Evolutionary conservation across 768 basidiomycete species (phyloP), one percentile per base, ranked within the genome.

Genomic region (Hortiboletus campestris): DNA sequence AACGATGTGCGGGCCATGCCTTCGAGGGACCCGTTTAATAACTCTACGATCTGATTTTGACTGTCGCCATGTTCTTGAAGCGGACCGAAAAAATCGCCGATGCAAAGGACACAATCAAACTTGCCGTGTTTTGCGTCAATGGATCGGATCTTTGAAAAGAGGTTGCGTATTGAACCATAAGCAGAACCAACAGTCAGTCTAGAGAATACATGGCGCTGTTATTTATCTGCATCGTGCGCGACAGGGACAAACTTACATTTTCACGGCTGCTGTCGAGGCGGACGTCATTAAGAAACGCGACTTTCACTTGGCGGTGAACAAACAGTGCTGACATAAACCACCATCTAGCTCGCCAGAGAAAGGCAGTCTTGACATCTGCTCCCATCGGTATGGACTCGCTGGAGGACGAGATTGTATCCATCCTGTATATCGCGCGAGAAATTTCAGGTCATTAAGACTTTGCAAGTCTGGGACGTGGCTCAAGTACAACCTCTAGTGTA

Each of bases 111-210:
- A 52, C 91, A 80, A 66, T 93, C 89, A 67, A 98, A 98, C 68
- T 90, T 91, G 58, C 94, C 94, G 72, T 97, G 91, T 74, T 96
- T 97, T 51, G 84, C 78, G 74, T 98, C 85, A 61, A 97, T 91
- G 29, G 83, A 74, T 56, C 83, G 85, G 63, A 98, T 81, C 77
- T 94, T 97, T 54, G 81, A 70, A 64, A 92, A 87, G 29, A 95
- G 77, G n/a, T 84, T 80, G 32, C 78, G 72, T 65, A 97, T 84
- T 1, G 83, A 81, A 28, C 94, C 94, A 34, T 78, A 74, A 7
- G 89, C 84, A 48, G 94, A 84, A 16, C 94, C 94, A 42, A 95
- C 85, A 6, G 90, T 85, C 52, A 97, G 76, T 60, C 85, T 86
- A 47, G 6, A 45, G 6, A 25, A 22, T 19, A 34, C 9, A 5